phyloP scores from a whole-genome alignment of 352 stramenopile genomes.

The Plasmopara viticola region DNA sequence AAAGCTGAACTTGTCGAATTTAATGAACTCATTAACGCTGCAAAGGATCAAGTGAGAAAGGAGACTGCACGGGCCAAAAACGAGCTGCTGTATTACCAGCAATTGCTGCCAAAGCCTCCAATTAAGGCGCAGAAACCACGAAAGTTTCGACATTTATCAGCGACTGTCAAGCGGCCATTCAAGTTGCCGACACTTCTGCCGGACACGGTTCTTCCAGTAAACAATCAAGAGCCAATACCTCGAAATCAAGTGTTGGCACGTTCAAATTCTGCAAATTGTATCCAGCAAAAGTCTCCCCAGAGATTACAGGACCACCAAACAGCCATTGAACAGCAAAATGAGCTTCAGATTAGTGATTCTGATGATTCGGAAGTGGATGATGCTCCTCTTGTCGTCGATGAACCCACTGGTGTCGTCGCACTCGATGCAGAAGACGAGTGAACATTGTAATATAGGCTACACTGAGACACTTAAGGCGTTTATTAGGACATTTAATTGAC shows the following conservation, averaged over 20 bases:
- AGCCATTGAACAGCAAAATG: neutral
- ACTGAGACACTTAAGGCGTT: neutral
- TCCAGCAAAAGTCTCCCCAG: constrained; percentile 7
- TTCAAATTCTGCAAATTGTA: neutral
- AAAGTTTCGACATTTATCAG: constrained; percentile 11
- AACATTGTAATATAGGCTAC: neutral
- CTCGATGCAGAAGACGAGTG: constrained; percentile 16
- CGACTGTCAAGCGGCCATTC: constrained; percentile 5
- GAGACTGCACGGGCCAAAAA: constrained; percentile 36
- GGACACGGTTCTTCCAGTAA: neutral
- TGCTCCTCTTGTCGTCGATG: constrained; percentile 39
- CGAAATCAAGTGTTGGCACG: neutral
- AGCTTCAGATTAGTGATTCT: constrained; percentile 28
- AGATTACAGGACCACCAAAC: constrained; percentile 5
- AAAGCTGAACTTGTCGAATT: constrained; percentile 53
- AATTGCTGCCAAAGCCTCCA: constrained; percentile 29
- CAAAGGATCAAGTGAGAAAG: constrained; percentile 28
- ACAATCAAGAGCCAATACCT: constrained; percentile 14
- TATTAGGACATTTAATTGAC: neutral
- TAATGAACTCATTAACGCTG: constrained; percentile 40
- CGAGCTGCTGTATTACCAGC: constrained; percentile 52
- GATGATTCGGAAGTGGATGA: constrained; percentile 61
- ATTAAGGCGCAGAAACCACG: neutral
- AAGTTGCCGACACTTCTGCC: constrained; percentile 3
- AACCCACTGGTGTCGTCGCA: constrained; percentile 24